phyloP scores from a whole-genome alignment of 345 rosid species.

The Orychophragmus violaceus region DNA sequence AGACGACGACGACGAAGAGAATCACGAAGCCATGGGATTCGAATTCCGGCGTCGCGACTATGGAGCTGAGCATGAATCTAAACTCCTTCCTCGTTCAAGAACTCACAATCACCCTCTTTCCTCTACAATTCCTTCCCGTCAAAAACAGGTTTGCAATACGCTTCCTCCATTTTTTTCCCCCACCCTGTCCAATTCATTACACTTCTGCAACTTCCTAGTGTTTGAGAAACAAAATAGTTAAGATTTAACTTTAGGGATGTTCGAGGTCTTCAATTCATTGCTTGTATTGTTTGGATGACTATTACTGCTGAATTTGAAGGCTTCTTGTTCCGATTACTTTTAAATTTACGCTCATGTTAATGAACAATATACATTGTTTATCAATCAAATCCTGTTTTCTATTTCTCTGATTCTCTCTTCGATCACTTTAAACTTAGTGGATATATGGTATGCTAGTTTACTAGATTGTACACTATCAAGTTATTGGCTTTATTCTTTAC shows the following conservation, averaged over 20 bases:
- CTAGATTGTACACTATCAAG: too few species aligned
- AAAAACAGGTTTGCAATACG: conserved; percentile 35
- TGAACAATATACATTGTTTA: too few species aligned
- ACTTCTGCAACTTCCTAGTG: neutral
- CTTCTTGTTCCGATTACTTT: too few species aligned
- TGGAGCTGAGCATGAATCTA: conserved; percentile 35
- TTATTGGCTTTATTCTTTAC: too few species aligned
- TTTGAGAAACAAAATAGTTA: too few species aligned
- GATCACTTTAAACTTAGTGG: too few species aligned
- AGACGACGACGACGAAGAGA: neutral
- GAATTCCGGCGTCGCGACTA: conserved; percentile 73
- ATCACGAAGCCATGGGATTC: conserved; percentile 33
- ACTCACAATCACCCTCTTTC: conserved; percentile 58
- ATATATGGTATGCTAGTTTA: too few species aligned
- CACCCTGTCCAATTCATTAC: neutral
- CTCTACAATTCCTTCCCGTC: conserved; percentile 28
- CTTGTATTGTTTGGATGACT: neutral
- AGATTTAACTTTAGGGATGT: neutral
- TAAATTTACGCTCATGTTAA: too few species aligned
- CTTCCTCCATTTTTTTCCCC: neutral
- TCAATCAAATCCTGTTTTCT: too few species aligned
- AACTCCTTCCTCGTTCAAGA: conserved; percentile 48
- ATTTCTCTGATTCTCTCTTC: too few species aligned
- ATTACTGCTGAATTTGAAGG: neutral
- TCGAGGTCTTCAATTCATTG: neutral